A percentile compares a stretch with the other conserved stretches of the same genome.
These are phyloP conservation scores for Elsinoe perseae DNA, from an alignment of 2,329 filamentous ascomycete genomes.

Conservation along the genomic window DNA sequence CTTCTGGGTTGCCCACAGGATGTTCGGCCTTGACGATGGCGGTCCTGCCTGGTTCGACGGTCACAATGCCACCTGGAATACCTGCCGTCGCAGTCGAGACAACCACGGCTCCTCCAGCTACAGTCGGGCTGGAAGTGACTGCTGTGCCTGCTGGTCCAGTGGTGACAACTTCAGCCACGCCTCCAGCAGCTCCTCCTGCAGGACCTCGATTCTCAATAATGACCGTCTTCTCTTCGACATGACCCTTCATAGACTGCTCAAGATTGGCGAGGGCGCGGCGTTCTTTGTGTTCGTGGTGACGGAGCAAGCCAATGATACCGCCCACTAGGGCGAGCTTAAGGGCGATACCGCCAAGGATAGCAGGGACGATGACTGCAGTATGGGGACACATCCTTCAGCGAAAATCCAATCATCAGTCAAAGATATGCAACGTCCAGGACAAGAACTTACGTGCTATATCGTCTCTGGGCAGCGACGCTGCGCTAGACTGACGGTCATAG, in stretches of 20 bases:
- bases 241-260: background rate
- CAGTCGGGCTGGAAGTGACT: constrained; percentile 4
- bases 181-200: background rate
- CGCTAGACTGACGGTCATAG: background rate
- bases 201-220: constrained; percentile 14
- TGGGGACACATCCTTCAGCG: constrained; percentile 12
- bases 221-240: constrained; percentile 14
- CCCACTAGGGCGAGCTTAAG: background rate
- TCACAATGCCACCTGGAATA: constrained; percentile 10
- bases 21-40: constrained; percentile 15
- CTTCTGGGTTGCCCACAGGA: constrained; percentile 12
- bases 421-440: background rate
- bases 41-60: constrained; percentile 11
- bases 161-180: constrained; percentile 13
- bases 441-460: constrained; percentile 7
- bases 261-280: background rate
- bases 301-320: background rate
- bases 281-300: constrained; percentile 10
- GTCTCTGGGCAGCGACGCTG: background rate
- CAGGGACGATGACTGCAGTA: constrained; percentile 9
- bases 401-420: constrained; percentile 5
- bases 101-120: constrained; percentile 1
- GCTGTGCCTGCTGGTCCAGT: constrained; percentile 13
- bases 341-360: background rate
- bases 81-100: constrained; percentile 11